These are phyloP conservation scores for Jaapia argillacea DNA, from an alignment of 768 basidiomycete genomes.

Conservation along the genomic window DNA sequence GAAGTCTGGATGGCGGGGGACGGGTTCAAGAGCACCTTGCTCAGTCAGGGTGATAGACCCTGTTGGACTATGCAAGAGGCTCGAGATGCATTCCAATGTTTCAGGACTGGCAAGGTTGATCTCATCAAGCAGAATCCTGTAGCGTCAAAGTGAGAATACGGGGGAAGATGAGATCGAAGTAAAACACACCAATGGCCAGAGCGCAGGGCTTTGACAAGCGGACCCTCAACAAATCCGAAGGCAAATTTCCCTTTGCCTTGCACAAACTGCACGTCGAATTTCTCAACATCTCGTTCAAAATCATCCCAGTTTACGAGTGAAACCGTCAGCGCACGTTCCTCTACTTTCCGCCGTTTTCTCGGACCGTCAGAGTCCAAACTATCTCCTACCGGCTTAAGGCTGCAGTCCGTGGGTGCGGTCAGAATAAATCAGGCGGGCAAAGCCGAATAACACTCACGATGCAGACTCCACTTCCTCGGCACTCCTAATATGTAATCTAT, in stretches of 20 bases:
- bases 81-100: conserved; percentile 86
- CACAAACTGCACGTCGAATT: conserved; percentile 87
- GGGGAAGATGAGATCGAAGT: not conserved
- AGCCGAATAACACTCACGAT: not conserved
- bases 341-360: conserved; percentile 63
- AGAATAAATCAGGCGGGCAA: not conserved
- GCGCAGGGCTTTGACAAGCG: conserved; percentile 83
- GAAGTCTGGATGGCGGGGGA: conserved; percentile 91
- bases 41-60: conserved; percentile 92
- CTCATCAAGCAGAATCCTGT: conserved; percentile 91
- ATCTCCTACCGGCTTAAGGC: not conserved
- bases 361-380: conserved; percentile 34
- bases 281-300: conserved; percentile 58
- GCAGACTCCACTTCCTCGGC: conserved; percentile 11
- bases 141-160: not conserved
- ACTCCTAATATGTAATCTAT: conserved; percentile 37
- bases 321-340: conserved; percentile 27
- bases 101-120: conserved; percentile 92
- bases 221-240: conserved; percentile 93
- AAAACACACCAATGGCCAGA: conserved; percentile 79
- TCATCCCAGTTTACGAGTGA: conserved; percentile 52
- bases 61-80: conserved; percentile 75
- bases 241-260: conserved; percentile 83
- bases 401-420: not conserved
- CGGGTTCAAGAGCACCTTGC: conserved; percentile 80